Base-by-base conservation (phyloP, 2,329 filamentous ascomycete species). In the Pseudogymnoascus sp. region DNA sequence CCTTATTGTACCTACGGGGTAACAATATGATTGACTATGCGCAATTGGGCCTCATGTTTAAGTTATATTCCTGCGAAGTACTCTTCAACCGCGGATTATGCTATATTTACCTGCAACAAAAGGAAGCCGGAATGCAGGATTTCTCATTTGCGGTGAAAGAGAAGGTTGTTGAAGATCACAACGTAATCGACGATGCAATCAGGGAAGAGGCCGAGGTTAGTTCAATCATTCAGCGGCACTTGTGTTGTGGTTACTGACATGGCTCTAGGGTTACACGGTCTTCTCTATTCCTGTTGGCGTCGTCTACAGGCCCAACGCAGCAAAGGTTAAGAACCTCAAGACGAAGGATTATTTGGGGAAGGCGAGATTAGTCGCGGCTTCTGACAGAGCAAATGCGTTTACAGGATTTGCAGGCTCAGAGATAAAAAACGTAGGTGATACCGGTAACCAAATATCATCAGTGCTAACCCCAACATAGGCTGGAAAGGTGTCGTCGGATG, bases 1-100 rank as follows among this genome's bases (percentile, higher is more conserved):
- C 95, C 0, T 81, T 99, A 42, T 80, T 97, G 44, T 97, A 97
- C 76, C 83, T 99, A 53, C 86, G 95, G 72, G 95, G 95, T 66
- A 97, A 99, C 79, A 93, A 91, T 63, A 91, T 95, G 78, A 99
- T 99, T 77, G 93, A 99, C 77, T 99, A 99, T 76, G 91, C 96
- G 65, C 95, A 99, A 75, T 78, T 99, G 59, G 95, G 95, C 19
- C 83, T 99, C 50, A 89, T 96, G 64, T 99, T 97, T 80, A 96
- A 96, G 76, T 81, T 99, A 10, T 97, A 93, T 76, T 97, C 95
- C 1, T 99, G 95, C 78, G 95, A 99, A 73, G 93, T 97, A 2
- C 82, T 99, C 26, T 99, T 99, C 81, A 99, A 99, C 76, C 88
- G 95, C 62, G 95, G 95, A 64, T 82, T 99, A 64, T 97, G 95